Percentiles rank a stretch among this genome's conserved stretches.
Conservation (phyloP, 202 grass and related monocot species). For the Panicum hallii region DNA sequence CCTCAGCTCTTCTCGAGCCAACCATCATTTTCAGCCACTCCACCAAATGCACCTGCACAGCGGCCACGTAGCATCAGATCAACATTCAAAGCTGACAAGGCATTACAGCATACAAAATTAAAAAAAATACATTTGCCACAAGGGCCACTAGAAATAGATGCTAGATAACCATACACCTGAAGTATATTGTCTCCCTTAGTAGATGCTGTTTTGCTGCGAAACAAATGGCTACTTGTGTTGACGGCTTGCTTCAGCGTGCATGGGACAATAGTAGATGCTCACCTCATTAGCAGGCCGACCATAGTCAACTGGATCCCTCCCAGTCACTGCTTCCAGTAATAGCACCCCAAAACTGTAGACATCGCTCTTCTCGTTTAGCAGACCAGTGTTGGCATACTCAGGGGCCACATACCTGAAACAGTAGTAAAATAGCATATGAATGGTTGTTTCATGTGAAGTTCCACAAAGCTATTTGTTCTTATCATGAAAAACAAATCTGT, state of each 20-base stretch:
- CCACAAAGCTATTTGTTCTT: background rate
- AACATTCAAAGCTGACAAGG: background rate
- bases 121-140: background rate
- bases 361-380: slow-evolving; percentile 93
- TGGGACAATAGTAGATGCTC: slow-evolving; percentile 22
- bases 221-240: background rate
- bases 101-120: background rate
- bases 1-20: slow-evolving; percentile 71
- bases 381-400: slow-evolving; percentile 80
- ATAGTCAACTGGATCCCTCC: slow-evolving; percentile 96
- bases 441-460: background rate
- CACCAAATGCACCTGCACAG: slow-evolving; percentile 84
- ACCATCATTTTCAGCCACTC: slow-evolving; percentile 99
- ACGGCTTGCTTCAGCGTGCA: slow-evolving; percentile 12
- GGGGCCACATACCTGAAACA: slow-evolving; percentile 61
- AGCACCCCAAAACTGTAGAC: slow-evolving; percentile 96
- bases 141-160: background rate
- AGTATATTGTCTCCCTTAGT: background rate
- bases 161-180: background rate
- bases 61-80: background rate
- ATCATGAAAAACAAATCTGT: background rate
- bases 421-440: background rate
- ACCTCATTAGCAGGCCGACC: slow-evolving; percentile 82
- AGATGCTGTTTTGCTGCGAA: background rate
- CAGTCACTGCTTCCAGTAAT: slow-evolving; percentile 83